These are phyloP conservation scores for Chaetomium strumarium DNA, from an alignment of 2,329 filamentous ascomycete species.

Conservation along the genomic window DNA sequence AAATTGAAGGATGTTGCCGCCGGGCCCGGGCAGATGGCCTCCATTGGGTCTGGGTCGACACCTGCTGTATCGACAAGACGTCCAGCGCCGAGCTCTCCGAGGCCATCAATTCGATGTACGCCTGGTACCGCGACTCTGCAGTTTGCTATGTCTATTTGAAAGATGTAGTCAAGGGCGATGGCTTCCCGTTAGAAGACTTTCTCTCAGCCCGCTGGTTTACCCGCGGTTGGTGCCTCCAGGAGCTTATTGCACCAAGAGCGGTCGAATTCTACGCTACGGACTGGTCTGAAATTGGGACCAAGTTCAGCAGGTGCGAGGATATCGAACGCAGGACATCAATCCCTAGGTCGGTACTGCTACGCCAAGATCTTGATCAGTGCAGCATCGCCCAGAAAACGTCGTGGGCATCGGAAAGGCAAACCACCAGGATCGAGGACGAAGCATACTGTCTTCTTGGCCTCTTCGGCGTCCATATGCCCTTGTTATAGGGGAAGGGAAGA, in stretches of 20 bases:
- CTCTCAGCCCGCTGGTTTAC: conserved; percentile 5
- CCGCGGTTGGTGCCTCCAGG: conserved; percentile 7
- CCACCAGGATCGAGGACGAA: conserved; percentile 34
- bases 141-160: conserved; percentile 4
- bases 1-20: neutral
- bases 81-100: conserved; percentile 2
- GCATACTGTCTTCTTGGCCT: conserved; percentile 41
- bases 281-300: conserved; percentile 15
- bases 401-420: conserved; percentile 32
- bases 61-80: conserved; percentile 9
- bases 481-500: conserved; percentile 37
- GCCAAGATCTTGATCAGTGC: conserved; percentile 12
- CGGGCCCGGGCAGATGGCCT: neutral
- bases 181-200: neutral
- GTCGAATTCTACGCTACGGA: conserved; percentile 5
- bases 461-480: conserved; percentile 39
- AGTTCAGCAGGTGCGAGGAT: neutral
- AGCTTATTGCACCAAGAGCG: neutral
- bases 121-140: neutral
- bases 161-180: neutral
- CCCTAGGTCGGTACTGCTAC: conserved; percentile 10
- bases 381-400: conserved; percentile 35
- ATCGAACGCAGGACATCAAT: conserved; percentile 13
- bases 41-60: conserved; percentile 8
- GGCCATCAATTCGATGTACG: conserved; percentile 2